phyloP scores from a whole-genome alignment of 495 filamentous ascomycete species.

The Tuber melanosporum region DNA sequence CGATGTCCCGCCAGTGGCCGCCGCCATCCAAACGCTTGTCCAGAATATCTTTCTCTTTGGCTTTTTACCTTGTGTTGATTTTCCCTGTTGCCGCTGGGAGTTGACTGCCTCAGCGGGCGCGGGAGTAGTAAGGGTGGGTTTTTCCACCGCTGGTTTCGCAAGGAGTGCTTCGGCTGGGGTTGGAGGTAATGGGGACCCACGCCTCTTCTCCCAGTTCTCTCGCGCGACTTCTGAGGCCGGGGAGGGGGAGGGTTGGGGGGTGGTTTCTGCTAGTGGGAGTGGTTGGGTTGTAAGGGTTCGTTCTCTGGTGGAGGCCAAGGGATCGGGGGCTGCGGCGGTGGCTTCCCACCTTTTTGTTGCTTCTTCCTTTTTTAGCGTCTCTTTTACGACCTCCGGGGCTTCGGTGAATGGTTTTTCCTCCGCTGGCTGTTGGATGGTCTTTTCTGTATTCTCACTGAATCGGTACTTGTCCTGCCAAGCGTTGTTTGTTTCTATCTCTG shows the following conservation, averaged over 20 bases:
- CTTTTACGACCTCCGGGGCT: not conserved
- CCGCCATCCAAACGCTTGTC: constrained; percentile 26
- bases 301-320: not conserved
- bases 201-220: constrained; percentile 16
- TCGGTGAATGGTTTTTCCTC: not conserved
- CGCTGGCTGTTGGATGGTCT: not conserved
- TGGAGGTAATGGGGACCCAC: not conserved
- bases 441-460: not conserved
- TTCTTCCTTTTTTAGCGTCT: not conserved
- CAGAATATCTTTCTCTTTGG: constrained; percentile 23
- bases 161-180: not conserved
- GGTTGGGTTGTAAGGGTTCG: not conserved
- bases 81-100: no score
- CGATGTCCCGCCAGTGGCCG: constrained; percentile 18
- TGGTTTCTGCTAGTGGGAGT: not conserved
- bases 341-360: not conserved
- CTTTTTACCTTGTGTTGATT: constrained; percentile 5
- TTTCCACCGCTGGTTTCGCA: not conserved
- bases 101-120: not conserved
- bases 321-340: not conserved
- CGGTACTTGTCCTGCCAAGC: not conserved
- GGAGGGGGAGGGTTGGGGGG: not conserved
- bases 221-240: constrained; percentile 16
- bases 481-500: not conserved
- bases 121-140: not conserved